phyloP scores from a whole-genome alignment of 805 yeast genomes.

The Suhomyces vadensis region DNA sequence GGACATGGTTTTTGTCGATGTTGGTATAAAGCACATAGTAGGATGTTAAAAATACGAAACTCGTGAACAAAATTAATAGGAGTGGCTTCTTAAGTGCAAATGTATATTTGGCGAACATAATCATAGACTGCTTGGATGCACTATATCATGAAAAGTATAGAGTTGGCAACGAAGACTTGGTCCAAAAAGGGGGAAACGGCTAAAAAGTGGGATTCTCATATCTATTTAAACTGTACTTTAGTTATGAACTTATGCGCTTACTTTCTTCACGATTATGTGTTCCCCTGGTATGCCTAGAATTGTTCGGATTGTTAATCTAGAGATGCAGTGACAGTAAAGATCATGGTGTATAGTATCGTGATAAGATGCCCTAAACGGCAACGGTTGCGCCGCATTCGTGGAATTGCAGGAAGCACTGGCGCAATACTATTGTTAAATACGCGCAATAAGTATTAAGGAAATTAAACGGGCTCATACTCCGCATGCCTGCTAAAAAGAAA shows the following conservation, averaged over 20 bases:
- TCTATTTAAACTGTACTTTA: neutral
- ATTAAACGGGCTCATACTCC: neutral
- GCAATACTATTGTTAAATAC: neutral
- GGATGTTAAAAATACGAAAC: constrained; percentile 1
- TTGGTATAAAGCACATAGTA: neutral
- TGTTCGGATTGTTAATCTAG: neutral
- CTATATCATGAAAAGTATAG: too few relatives aligned
- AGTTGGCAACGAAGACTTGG: too few relatives aligned
- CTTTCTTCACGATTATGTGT: too few relatives aligned
- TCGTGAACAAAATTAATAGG: constrained; percentile 1
- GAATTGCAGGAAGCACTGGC: neutral
- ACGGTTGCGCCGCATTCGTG: neutral
- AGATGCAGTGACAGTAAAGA: neutral
- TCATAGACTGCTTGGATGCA: too few relatives aligned
- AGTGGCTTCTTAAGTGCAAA: neutral
- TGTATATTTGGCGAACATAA: neutral
- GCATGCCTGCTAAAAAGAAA: too few relatives aligned
- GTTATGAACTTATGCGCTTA: too few relatives aligned
- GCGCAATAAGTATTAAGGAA: neutral
- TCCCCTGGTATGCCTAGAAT: neutral
- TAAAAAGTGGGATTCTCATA: neutral
- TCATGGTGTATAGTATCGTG: neutral
- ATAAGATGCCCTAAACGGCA: neutral
- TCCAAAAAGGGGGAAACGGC: neutral
- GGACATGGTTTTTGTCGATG: neutral